phyloP scores from a whole-genome alignment of 2,329 filamentous ascomycete genomes.

The Biscogniauxia mediterranea region DNA sequence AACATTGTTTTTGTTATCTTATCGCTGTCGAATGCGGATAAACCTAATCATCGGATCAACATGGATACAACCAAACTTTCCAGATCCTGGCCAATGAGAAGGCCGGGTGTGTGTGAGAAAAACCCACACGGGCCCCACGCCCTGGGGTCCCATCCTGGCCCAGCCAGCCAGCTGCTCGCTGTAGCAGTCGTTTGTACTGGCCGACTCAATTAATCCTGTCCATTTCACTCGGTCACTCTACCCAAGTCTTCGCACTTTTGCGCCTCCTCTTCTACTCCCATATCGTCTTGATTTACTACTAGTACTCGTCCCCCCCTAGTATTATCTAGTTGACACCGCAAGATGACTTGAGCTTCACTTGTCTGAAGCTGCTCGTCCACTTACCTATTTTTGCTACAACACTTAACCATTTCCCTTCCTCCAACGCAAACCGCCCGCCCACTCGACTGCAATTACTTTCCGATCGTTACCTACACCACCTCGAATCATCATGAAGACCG shows the following conservation, averaged over 20 bases:
- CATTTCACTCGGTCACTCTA: constrained; percentile 10
- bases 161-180: constrained; percentile 10
- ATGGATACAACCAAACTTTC: neutral
- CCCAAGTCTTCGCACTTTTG: constrained; percentile 24
- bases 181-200: constrained; percentile 4
- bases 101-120: neutral
- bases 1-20: constrained; percentile 23
- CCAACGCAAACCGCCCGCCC: constrained; percentile 3
- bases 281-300: constrained; percentile 17
- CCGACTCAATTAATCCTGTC: constrained; percentile 19
- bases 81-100: constrained; percentile 9
- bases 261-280: constrained; percentile 25
- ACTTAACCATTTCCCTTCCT: neutral
- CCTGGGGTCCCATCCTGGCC: constrained; percentile 14
- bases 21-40: constrained; percentile 16
- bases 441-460: constrained; percentile 12
- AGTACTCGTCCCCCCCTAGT: constrained; percentile 16
- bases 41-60: constrained; percentile 19
- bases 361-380: constrained; percentile 25
- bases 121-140: neutral
- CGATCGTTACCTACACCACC: constrained; percentile 2
- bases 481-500: constrained; percentile 51
- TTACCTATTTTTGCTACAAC: constrained; percentile 13
- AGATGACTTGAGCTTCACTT: constrained; percentile 31
- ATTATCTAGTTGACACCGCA: constrained; percentile 23